Percentiles rank a stretch among this genome's conserved stretches.
These are phyloP conservation scores for Exophiala sp. DNA, from an alignment of 2,329 filamentous ascomycete species.

Conservation along the genomic window DNA sequence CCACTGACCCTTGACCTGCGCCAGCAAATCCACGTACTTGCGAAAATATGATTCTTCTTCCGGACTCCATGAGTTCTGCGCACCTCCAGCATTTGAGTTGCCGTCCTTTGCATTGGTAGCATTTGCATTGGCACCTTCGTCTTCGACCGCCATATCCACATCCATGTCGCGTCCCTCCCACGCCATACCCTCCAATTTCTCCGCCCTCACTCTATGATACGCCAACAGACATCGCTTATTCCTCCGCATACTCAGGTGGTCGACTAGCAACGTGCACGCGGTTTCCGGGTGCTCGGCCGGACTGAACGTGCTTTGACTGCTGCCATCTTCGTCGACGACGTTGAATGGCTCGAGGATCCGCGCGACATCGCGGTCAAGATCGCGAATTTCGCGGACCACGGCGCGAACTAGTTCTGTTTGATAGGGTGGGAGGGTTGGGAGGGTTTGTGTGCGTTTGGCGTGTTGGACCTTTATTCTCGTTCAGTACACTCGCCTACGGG, in stretches of 20 bases:
- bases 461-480: slow-evolving; percentile 90
- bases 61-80: slow-evolving; percentile 76
- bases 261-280: slow-evolving; percentile 84
- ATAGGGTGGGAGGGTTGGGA: slow-evolving; percentile 83
- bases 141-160: slow-evolving; percentile 2
- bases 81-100: slow-evolving; percentile 50
- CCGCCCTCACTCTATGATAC: slow-evolving; percentile 84
- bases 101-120: slow-evolving; percentile 46
- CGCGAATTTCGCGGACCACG: slow-evolving; percentile 85
- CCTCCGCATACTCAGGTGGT: slow-evolving; percentile 89
- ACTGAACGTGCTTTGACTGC: slow-evolving; percentile 70
- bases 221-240: slow-evolving; percentile 95
- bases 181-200: slow-evolving; percentile 89
- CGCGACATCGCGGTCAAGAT: slow-evolving; percentile 81
- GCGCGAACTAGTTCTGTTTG: slow-evolving; percentile 86
- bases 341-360: slow-evolving; percentile 73
- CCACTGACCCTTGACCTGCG: slow-evolving; percentile 98
- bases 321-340: slow-evolving; percentile 11
- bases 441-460: slow-evolving; percentile 87
- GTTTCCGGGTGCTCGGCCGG: slow-evolving; percentile 76
- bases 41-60: slow-evolving; percentile 96
- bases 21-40: slow-evolving; percentile 84
- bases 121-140: slow-evolving; percentile 15
- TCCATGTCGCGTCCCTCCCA: slow-evolving; percentile 81
- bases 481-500: no score